phyloP scores from a whole-genome alignment of 1,139 yeast species.

The Protomyces pachydermus region DNA sequence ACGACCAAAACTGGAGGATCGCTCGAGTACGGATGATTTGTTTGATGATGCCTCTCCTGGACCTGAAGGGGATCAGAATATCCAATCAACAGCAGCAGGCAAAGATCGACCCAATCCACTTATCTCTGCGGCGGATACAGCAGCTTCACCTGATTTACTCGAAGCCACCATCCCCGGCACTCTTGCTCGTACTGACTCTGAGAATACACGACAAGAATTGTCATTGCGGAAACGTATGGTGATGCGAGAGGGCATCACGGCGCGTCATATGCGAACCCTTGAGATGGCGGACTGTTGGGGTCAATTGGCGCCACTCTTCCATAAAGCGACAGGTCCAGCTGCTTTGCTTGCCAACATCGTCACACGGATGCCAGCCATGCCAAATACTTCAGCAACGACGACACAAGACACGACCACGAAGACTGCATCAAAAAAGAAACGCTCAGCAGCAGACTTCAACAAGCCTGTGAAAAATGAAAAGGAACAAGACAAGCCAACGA shows the following conservation, averaged over 20 bases:
- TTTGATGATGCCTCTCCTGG: background rate
- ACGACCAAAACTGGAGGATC: background rate
- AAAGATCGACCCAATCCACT: background rate
- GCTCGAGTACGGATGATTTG: background rate
- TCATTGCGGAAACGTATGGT: slow-evolving; percentile 13
- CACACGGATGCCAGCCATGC: slow-evolving; percentile 10
- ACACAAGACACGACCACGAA: background rate
- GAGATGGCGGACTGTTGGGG: slow-evolving; percentile 20
- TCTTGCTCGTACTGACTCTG: background rate
- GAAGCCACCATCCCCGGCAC: background rate
- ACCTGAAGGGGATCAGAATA: background rate
- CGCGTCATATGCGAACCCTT: slow-evolving; percentile 11
- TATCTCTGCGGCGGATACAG: background rate
- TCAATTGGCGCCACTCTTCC: slow-evolving; percentile 14
- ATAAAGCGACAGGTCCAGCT: slow-evolving; percentile 4
- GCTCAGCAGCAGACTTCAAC: background rate
- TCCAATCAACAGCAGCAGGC: background rate
- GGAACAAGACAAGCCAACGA: background rate
- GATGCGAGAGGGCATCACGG: slow-evolving; percentile 14
- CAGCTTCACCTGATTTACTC: background rate
- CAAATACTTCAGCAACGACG: background rate
- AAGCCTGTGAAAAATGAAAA: background rate
- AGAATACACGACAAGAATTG: slow-evolving; percentile 8
- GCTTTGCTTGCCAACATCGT: background rate
- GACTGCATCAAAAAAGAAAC: background rate